Evolutionary conservation across 495 filamentous ascomycete genomes (phyloP).

Genomic region (Tuber brumale): DNA sequence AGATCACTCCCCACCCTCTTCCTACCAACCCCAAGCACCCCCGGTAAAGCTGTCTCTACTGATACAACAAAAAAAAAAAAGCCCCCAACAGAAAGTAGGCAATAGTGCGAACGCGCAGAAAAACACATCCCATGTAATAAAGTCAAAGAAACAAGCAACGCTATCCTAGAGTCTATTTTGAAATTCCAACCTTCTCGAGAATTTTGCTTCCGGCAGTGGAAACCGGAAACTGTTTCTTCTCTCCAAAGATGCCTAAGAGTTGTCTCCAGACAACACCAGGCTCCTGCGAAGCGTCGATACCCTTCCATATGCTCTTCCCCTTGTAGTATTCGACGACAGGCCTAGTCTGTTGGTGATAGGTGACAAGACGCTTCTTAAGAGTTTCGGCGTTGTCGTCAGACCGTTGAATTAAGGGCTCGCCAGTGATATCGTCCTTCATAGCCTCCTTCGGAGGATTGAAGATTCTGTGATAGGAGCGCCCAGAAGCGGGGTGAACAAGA

Average conservation of each 20-base stretch:
- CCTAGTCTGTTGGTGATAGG: conserved; percentile 88
- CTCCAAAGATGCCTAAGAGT: conserved; percentile 75
- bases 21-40: conserved; percentile 10
- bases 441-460: conserved; percentile 95
- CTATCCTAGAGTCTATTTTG: conserved; percentile 27
- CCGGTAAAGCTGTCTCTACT: conserved; percentile 27
- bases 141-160: conserved; percentile 21
- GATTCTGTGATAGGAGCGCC: conserved; percentile 91
- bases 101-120: conserved; percentile 7
- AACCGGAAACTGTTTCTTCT: conserved; percentile 43
- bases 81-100: conserved; percentile 9
- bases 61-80: conserved; percentile 26
- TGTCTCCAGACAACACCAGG: conserved; percentile 93
- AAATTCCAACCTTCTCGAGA: conserved; percentile 29
- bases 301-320: conserved; percentile 92
- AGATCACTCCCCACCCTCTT: neutral
- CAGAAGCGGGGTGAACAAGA: conserved; percentile 86
- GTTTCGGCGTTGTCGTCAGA: conserved; percentile 97
- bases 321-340: conserved; percentile 95
- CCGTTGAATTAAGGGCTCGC: conserved; percentile 92
- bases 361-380: conserved; percentile 85
- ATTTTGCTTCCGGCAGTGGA: conserved; percentile 23
- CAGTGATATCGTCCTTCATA: conserved; percentile 96
- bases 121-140: conserved; percentile 10
- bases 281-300: conserved; percentile 92